phyloP scores from a whole-genome alignment of 345 rosid species.

The Geranium brycei region DNA sequence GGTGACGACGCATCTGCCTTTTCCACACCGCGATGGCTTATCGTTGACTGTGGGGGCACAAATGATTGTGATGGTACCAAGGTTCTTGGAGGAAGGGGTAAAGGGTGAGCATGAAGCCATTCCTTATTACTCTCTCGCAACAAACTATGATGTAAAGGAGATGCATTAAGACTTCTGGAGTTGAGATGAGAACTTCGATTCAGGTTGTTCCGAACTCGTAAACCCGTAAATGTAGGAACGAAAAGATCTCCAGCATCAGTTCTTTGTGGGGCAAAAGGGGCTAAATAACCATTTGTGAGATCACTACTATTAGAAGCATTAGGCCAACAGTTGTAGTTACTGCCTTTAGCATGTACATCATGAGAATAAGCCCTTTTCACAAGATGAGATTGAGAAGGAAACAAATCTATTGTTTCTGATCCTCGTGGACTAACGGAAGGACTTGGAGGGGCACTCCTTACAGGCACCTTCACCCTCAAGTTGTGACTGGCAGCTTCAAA shows the following conservation, averaged over 20 bases:
- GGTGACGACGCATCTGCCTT: conserved; percentile 7
- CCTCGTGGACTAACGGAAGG: conserved; percentile 25
- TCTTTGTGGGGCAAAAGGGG: conserved; percentile 32
- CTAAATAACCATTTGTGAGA: too few species aligned
- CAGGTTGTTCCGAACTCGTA: too few species aligned
- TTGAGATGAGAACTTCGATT: conserved; percentile 10
- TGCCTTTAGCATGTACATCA: too few species aligned
- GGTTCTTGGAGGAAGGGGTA: conserved; percentile 53
- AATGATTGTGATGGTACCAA: too few species aligned
- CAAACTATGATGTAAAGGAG: conserved; percentile 13
- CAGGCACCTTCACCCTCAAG: conserved; percentile 18
- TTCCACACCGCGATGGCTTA: conserved; percentile 15
- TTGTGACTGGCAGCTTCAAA: conserved; percentile 15
- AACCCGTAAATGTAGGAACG: conserved; percentile 4
- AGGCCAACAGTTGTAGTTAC: too few species aligned
- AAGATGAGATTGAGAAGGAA: too few species aligned
- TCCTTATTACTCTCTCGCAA: conserved; percentile 20
- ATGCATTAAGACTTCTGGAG: conserved; percentile 10
- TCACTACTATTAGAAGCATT: too few species aligned
- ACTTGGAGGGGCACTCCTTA: conserved; percentile 50
- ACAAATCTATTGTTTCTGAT: too few species aligned
- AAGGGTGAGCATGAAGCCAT: conserved; percentile 28
- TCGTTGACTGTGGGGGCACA: conserved; percentile 12
- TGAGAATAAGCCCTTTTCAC: too few species aligned
- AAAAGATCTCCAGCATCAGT: conserved; percentile 11